A percentile compares a stretch with the other conserved stretches of the same genome.
Conservation (phyloP, 495 filamentous ascomycete species). For the Filosporella fistucella region DNA sequence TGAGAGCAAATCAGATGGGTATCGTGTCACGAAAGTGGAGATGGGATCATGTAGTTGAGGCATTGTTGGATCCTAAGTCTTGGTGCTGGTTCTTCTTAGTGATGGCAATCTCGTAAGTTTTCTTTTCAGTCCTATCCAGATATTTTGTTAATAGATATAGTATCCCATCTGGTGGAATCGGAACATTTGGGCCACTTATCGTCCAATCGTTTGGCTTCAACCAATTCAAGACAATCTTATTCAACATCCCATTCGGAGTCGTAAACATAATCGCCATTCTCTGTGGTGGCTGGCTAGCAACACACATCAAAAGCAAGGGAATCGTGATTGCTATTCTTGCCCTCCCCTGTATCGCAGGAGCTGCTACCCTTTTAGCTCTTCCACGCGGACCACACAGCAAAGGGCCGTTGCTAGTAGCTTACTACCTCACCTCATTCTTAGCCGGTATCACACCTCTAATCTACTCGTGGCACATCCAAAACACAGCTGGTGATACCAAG, state of each 20-base stretch:
- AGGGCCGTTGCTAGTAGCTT: slow-evolving; percentile 48
- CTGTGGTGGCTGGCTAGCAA: slow-evolving; percentile 49
- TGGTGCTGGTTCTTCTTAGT: slow-evolving; percentile 55
- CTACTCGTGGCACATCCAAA: slow-evolving; percentile 55
- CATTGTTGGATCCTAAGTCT: slow-evolving; percentile 48
- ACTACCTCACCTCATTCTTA: slow-evolving; percentile 37
- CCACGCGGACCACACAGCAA: slow-evolving; percentile 29
- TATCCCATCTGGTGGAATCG: slow-evolving; percentile 56
- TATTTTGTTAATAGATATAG: slow-evolving; percentile 25
- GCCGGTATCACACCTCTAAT: slow-evolving; percentile 54
- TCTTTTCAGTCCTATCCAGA: slow-evolving; percentile 24
- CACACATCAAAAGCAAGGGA: slow-evolving; percentile 45
- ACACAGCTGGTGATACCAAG: slow-evolving; percentile 60
- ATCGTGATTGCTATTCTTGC: slow-evolving; percentile 46
- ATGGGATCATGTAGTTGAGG: slow-evolving; percentile 54
- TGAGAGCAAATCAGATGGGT: slow-evolving; percentile 57
- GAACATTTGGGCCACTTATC: slow-evolving; percentile 55
- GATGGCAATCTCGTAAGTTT: slow-evolving; percentile 32
- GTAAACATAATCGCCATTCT: slow-evolving; percentile 52
- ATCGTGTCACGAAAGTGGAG: slow-evolving; percentile 51
- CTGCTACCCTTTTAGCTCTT: slow-evolving; percentile 46
- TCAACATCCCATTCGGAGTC: slow-evolving; percentile 58
- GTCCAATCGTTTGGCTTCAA: slow-evolving; percentile 53
- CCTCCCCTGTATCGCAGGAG: slow-evolving; percentile 51
- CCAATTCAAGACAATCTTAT: slow-evolving; percentile 49